Conservation (phyloP, 805 yeast genomes). For the Schizosaccharomyces cryophilus region DNA sequence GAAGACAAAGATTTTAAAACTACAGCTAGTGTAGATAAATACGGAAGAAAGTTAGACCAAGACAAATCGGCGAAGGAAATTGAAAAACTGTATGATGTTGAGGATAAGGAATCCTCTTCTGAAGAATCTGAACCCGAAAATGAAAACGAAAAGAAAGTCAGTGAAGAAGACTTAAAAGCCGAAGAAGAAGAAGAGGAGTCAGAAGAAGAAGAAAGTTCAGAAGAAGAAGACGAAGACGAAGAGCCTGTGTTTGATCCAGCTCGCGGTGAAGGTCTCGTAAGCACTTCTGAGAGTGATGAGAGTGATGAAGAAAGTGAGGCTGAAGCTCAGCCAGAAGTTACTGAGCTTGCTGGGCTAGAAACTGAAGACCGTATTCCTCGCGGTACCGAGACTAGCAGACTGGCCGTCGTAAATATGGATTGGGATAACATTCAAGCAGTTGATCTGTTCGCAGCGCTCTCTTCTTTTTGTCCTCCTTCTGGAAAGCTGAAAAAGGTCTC, state of each 20-base stretch:
- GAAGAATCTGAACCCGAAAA: conserved; percentile 3
- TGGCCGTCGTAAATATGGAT: conserved; percentile 88
- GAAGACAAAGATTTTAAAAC: conserved; percentile 32
- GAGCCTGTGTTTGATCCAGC: conserved; percentile 14
- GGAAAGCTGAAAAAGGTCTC: conserved; percentile 45
- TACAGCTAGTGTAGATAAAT: conserved; percentile 49
- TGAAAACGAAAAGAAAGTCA: conserved; percentile 6
- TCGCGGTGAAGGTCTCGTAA: conserved; percentile 16
- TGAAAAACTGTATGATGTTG: conserved; percentile 40
- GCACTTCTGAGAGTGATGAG: conserved; percentile 13
- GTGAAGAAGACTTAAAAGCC: conserved; percentile 4
- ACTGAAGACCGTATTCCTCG: conserved; percentile 43
- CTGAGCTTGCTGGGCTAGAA: conserved; percentile 16
- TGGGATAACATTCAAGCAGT: conserved; percentile 87
- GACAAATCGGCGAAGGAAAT: conserved; percentile 25
- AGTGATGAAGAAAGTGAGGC: conserved; percentile 9
- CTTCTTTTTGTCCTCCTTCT: conserved; percentile 56
- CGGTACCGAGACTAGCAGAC: conserved; percentile 57
- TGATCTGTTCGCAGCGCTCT: conserved; percentile 72
- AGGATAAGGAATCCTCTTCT: conserved; percentile 14
- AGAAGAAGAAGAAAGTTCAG: not conserved
- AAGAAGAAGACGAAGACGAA: conserved; percentile 2
- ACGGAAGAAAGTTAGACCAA: conserved; percentile 48
- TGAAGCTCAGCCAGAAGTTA: conserved; percentile 7
- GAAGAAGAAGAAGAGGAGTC: not conserved